Evolutionary conservation across 805 yeast genomes (phyloP).

Genomic region (Dipodascus geniculatus): DNA sequence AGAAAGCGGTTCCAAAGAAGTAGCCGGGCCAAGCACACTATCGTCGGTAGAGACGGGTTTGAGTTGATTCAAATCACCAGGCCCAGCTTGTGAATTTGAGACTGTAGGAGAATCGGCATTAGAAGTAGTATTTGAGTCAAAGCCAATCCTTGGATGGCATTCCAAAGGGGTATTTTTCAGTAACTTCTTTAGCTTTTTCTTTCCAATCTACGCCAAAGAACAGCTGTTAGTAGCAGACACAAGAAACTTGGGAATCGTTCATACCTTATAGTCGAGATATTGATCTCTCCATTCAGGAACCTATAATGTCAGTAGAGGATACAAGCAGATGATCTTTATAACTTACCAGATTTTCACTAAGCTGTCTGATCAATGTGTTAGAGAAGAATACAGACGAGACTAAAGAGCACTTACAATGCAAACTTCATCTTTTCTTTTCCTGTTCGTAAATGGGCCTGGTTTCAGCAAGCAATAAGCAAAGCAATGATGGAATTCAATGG

Average conservation of each 20-base stretch:
- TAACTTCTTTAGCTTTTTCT: not conserved
- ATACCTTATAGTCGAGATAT: not conserved
- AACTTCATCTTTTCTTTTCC: not conserved
- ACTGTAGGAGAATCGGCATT: not conserved
- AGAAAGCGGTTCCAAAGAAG: not conserved
- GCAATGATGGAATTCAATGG: too few relatives aligned
- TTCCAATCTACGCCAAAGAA: not conserved
- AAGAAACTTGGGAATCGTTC: too few relatives aligned
- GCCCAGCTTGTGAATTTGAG: not conserved
- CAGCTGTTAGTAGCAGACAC: not conserved
- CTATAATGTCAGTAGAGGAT: not conserved
- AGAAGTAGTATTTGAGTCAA: not conserved
- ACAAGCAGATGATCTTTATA: not conserved
- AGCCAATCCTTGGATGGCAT: not conserved
- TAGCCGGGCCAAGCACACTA: not conserved
- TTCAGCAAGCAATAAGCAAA: too few relatives aligned
- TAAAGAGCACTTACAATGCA: not conserved
- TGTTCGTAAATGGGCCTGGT: too few relatives aligned
- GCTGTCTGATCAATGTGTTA: not conserved
- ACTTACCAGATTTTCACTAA: not conserved
- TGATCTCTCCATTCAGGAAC: not conserved
- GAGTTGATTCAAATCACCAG: not conserved
- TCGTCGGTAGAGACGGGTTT: not conserved
- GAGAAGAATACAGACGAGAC: too few relatives aligned
- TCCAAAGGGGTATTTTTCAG: not conserved